These are phyloP conservation scores for Thielaviopsis euricoi DNA, from an alignment of 2,329 filamentous ascomycete genomes.

Conservation along the genomic window DNA sequence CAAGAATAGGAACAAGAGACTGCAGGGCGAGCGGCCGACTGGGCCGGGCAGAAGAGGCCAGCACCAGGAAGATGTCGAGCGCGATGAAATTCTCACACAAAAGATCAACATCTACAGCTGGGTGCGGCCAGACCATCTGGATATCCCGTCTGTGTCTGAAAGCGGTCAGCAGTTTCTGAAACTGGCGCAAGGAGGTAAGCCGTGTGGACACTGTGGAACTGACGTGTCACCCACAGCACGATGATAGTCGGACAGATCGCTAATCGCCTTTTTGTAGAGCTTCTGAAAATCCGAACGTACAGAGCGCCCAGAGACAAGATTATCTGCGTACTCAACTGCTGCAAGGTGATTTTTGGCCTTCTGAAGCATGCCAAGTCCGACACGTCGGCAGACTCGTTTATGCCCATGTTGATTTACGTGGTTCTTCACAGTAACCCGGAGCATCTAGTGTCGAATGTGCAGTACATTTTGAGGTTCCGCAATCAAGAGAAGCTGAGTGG, in stretches of 20 bases:
- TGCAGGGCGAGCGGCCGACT: conserved; percentile 46
- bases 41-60: conserved; percentile 81
- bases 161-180: conserved; percentile 77
- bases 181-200: conserved; percentile 68
- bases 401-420: conserved; percentile 88
- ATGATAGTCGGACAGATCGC: too few species aligned
- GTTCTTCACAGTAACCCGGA: conserved; percentile 89
- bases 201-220: not conserved
- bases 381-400: conserved; percentile 90
- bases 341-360: conserved; percentile 96
- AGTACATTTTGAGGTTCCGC: conserved; percentile 91
- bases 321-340: conserved; percentile 95
- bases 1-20: conserved; percentile 44
- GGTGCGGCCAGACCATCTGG: conserved; percentile 83
- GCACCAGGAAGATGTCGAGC: conserved; percentile 93
- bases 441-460: conserved; percentile 89
- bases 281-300: conserved; percentile 92
- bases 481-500: conserved; percentile 95
- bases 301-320: conserved; percentile 96
- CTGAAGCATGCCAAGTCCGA: conserved; percentile 85
- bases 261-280: conserved; percentile 37
- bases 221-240: not conserved
- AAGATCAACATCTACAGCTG: conserved; percentile 96
- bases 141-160: conserved; percentile 71
- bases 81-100: conserved; percentile 87